Evolutionary conservation across 1,284 basidiomycete genomes (phyloP), one percentile per base, ranked within the genome.

Genomic region (Cryptococcus hybrid): DNA sequence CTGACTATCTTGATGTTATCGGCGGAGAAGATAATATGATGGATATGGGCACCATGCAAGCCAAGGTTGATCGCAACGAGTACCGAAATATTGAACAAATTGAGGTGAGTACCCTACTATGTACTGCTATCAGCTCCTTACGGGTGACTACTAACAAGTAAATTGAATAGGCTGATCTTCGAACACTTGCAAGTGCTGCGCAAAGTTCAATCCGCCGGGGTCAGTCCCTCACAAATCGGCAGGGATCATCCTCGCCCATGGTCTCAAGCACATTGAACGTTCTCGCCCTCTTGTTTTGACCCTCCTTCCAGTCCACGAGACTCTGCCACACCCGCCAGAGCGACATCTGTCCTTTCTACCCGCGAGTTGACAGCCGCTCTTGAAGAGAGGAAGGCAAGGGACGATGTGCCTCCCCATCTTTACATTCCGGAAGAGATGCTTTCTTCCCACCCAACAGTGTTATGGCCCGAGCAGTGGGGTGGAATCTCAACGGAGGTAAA

Each of bases 11-110:
- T 2, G 66, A 65, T 11, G 62, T 67, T 3, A 71, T 78, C n/a
- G 77, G 77, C 11, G 77, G 77, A 6, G 63, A 67, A 38, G 76
- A 74, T 50, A 75, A 75, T 40, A 74, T 74, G 67, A 78, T 78
- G 77, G 77, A 78, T 51, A 63, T 77, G 43, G 67, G 64, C 3
- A 78, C 77, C 9, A 78, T 78, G 75, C 74, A 77, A 62, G 55
- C 43, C n/a, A 78, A 78, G 58, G 51, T 74, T 4, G 71, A 76
- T 51, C 61, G 64, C n/a, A 68, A 67, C 3, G 66, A 67, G 42
- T 78, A 78, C 49, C 51, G 48, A 18, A 59, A 46, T 15, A 60
- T 78, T 47, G 71, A 71, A 30, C 62, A 74, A n/a, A 56, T 78
- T 12, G 73, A 77, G 66, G 72, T 73, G 48, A 58, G 69, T 18